Percentiles rank a stretch among this genome's conserved stretches.
Evolutionary conservation across 2,329 filamentous ascomycete genomes (phyloP).

Genomic region (Apiospora pterosperma): DNA sequence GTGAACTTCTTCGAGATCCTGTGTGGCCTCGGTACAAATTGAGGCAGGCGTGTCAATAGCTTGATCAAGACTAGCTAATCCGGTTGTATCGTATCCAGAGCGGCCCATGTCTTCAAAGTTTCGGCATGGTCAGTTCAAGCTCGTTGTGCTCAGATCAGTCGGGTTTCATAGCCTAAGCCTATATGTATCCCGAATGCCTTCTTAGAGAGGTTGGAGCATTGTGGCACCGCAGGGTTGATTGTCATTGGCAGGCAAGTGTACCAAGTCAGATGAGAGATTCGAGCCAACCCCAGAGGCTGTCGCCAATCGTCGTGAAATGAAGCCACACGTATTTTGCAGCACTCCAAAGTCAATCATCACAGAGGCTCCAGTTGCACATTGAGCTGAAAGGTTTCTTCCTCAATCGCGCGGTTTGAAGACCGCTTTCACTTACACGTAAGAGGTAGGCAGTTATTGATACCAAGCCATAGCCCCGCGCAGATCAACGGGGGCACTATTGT

Average conservation of each 20-base stretch:
- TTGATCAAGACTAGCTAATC: constrained; percentile 10
- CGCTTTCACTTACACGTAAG: not conserved
- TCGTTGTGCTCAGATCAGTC: not conserved
- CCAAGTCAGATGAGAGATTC: not conserved
- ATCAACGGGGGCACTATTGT: not conserved
- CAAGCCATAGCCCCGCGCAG: not conserved
- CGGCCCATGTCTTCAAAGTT: constrained; percentile 11
- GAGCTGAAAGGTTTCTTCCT: not conserved
- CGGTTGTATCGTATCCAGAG: constrained; percentile 16
- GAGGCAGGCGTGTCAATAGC: constrained; percentile 15
- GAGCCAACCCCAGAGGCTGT: not conserved
- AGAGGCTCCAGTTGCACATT: not conserved
- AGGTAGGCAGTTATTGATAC: not conserved
- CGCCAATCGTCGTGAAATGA: not conserved
- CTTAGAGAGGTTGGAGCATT: not conserved
- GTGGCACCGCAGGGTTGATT: not conserved
- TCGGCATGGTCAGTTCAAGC: not conserved
- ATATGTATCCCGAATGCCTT: not conserved
- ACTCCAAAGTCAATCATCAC: not conserved
- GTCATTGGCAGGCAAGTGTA: not conserved
- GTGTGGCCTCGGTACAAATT: constrained; percentile 14
- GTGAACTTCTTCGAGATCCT: constrained; percentile 14
- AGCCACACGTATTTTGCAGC: not conserved
- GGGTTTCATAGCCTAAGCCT: not conserved
- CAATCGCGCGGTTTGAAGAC: not conserved